phyloP scores from a whole-genome alignment of 2,329 filamentous ascomycete species.

The Chaetomiaceae sp. region DNA sequence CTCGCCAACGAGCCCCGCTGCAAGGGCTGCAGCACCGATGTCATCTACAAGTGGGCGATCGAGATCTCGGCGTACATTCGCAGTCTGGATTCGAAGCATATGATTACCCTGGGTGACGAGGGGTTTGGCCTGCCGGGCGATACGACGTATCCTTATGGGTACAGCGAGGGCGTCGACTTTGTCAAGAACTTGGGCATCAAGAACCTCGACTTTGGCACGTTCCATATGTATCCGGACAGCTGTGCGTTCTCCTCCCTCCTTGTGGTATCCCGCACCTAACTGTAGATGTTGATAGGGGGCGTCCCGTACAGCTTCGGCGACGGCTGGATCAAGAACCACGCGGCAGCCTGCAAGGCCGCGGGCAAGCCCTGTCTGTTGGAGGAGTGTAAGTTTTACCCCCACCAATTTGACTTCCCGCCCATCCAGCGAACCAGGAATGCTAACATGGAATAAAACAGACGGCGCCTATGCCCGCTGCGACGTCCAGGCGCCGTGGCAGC shows the following conservation, averaged over 20 bases:
- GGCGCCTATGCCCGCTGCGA: constrained; percentile 26
- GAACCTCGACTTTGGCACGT: constrained; percentile 44
- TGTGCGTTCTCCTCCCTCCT: constrained; percentile 25
- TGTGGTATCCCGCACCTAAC: background rate
- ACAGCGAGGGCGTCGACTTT: constrained; percentile 27
- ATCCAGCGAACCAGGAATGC: background rate
- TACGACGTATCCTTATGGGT: constrained; percentile 25
- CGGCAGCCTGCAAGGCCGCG: constrained; percentile 35
- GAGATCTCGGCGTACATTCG: constrained; percentile 58
- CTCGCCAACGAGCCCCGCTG: constrained; percentile 56
- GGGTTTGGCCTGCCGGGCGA: constrained; percentile 31
- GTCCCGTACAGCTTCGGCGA: constrained; percentile 34
- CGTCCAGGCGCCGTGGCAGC: constrained; percentile 31
- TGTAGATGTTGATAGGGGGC: constrained; percentile 26
- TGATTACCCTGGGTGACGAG: constrained; percentile 60
- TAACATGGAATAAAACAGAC: constrained; percentile 15
- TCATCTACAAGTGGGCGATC: constrained; percentile 56
- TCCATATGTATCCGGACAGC: constrained; percentile 37
- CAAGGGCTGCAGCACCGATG: constrained; percentile 51
- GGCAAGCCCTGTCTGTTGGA: constrained; percentile 39
- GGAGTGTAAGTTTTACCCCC: constrained; percentile 34
- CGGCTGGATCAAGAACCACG: constrained; percentile 36
- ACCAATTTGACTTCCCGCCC: background rate
- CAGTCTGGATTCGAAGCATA: constrained; percentile 53
- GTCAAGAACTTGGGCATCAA: constrained; percentile 36